A percentile compares a stretch with the other conserved stretches of the same genome.
phyloP scores from a whole-genome alignment of 1,139 yeast genomes.

The Torulaspora pretoriensis region DNA sequence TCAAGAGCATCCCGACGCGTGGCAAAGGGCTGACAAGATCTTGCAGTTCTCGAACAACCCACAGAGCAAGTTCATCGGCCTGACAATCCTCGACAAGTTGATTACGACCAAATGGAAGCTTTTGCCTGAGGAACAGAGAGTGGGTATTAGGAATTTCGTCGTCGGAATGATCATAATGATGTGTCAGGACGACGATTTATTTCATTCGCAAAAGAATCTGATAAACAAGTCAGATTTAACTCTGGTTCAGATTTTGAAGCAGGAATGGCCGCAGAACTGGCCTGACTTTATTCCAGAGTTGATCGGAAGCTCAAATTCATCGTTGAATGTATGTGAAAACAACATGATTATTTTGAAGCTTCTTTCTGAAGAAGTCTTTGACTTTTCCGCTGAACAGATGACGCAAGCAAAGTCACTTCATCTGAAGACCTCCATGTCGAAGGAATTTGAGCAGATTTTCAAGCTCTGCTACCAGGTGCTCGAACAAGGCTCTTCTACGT shows the following conservation, averaged over 20 bases:
- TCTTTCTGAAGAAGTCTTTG: constrained; percentile 93
- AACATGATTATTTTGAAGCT: constrained; percentile 89
- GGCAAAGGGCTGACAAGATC: constrained; percentile 92
- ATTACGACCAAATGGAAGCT: constrained; percentile 93
- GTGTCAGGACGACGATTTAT: constrained; percentile 80
- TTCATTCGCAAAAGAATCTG: constrained; percentile 71
- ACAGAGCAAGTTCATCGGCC: constrained; percentile 88
- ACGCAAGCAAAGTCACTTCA: constrained; percentile 90
- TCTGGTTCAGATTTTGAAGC: constrained; percentile 86
- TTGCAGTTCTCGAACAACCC: constrained; percentile 73
- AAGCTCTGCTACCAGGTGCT: constrained; percentile 88
- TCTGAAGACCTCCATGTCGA: constrained; percentile 77
- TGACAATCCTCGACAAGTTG: constrained; percentile 82
- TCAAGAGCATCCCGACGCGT: constrained; percentile 91
- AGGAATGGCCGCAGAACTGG: constrained; percentile 99
- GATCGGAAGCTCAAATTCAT: constrained; percentile 76
- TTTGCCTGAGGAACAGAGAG: constrained; percentile 76
- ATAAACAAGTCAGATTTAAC: constrained; percentile 93
- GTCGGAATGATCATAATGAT: constrained; percentile 90
- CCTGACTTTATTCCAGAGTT: constrained; percentile 94
- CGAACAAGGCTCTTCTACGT: constrained; percentile 79
- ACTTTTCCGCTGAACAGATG: constrained; percentile 89
- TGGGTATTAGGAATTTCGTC: constrained; percentile 87
- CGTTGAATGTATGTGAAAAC: constrained; percentile 92
- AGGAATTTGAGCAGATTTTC: constrained; percentile 90